These are phyloP conservation scores for Rosa hybrid DNA, from an alignment of 331 rosid genomes.

Conservation along the genomic window DNA sequence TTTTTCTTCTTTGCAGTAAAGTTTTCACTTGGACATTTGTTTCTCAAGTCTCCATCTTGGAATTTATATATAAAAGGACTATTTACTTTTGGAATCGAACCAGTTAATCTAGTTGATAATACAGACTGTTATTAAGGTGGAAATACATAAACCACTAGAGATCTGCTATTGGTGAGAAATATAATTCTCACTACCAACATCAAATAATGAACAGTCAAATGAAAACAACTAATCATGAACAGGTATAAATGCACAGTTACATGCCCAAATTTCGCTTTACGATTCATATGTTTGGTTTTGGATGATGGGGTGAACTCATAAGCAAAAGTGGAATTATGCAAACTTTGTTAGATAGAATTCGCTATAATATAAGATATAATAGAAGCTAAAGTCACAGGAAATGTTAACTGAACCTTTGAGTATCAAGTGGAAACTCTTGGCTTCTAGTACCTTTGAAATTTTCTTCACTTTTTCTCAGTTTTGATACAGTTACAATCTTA, in stretches of 20 bases:
- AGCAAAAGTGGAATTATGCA: not conserved
- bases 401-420: slow-evolving; percentile 8
- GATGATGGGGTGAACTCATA: not conserved
- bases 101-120: not conserved
- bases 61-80: not conserved
- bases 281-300: not conserved
- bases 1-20: not conserved
- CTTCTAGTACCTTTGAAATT: not conserved
- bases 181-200: not conserved
- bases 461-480: not conserved
- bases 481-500: not conserved
- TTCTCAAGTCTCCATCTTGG: not conserved
- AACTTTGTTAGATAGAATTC: not conserved
- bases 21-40: not conserved
- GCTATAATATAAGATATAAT: not conserved
- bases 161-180: not conserved
- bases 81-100: not conserved
- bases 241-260: not conserved
- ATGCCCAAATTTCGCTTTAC: not conserved
- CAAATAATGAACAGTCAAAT: not conserved
- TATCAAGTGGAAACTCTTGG: not conserved
- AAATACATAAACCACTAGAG: not conserved
- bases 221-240: not conserved
- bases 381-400: slow-evolving; percentile 1
- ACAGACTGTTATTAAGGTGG: not conserved